phyloP scores from a whole-genome alignment of 2,329 filamentous ascomycete genomes.

The Microdochium nivale region DNA sequence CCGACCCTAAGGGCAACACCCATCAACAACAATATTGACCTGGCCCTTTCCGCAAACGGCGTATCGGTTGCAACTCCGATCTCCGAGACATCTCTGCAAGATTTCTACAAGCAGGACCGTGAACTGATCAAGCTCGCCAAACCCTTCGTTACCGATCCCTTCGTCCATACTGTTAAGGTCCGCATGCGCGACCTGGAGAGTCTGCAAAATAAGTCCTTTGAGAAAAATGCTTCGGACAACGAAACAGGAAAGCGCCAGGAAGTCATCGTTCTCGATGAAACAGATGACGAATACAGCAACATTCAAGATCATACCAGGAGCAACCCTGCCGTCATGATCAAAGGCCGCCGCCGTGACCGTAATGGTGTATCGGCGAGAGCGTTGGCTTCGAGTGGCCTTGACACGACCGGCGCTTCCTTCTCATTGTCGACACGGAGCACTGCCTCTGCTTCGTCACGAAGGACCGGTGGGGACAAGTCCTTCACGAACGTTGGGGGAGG shows the following conservation, averaged over 20 bases:
- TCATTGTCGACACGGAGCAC: not conserved
- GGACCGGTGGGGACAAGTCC: too few relatives aligned
- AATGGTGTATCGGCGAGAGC: too few relatives aligned
- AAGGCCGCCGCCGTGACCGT: not conserved
- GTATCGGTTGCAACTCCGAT: not conserved
- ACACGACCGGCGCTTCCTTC: not conserved
- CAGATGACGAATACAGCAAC: not conserved
- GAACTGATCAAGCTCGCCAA: not conserved
- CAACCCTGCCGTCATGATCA: not conserved
- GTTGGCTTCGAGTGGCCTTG: too few relatives aligned
- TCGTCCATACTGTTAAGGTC: not conserved
- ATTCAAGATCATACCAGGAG: too few relatives aligned
- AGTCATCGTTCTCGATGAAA: not conserved
- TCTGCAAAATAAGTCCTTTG: not conserved
- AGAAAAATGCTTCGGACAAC: not conserved
- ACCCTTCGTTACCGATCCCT: not conserved
- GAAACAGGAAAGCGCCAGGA: too few relatives aligned
- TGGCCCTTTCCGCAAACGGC: too few relatives aligned
- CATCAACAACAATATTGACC: too few relatives aligned
- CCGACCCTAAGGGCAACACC: too few relatives aligned
- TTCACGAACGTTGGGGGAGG: too few relatives aligned
- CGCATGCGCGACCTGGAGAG: not conserved
- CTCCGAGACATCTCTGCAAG: not conserved
- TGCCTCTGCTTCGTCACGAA: too few relatives aligned
- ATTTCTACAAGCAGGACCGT: not conserved